Evolutionary conservation across 2,329 filamentous ascomycete species (phyloP).

Genomic region (Scedosporium dehoogii): DNA sequence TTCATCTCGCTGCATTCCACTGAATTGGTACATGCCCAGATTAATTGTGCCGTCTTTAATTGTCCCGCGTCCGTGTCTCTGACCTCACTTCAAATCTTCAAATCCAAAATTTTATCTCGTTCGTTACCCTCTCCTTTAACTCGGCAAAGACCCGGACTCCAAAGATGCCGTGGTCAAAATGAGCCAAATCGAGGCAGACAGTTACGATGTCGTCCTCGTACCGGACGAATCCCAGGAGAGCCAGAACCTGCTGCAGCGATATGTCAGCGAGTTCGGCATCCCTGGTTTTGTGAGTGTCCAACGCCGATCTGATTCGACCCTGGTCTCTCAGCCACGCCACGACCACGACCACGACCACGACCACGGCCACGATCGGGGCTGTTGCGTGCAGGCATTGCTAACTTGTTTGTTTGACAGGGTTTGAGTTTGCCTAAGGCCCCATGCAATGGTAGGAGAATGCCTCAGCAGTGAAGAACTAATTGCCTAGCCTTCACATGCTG

Average conservation of each 20-base stretch:
- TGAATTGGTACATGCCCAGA: not conserved
- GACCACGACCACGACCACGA: no score
- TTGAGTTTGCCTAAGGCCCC: not conserved
- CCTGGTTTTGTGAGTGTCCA: not conserved
- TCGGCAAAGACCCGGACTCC: not conserved
- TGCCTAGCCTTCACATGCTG: not conserved
- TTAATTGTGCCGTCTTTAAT: not conserved
- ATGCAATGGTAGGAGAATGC: not conserved
- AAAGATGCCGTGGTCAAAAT: not conserved
- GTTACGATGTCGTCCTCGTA: not conserved
- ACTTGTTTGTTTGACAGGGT: not conserved
- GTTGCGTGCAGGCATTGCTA: not conserved
- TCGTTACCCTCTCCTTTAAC: no score
- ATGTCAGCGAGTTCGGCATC: constrained; percentile 1
- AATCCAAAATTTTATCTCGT: no score
- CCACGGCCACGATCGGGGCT: no score
- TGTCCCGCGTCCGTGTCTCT: no score
- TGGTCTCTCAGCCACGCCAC: no score
- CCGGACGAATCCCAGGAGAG: constrained; percentile 4
- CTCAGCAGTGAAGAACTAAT: not conserved
- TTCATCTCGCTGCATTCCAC: not conserved
- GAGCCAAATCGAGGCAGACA: not conserved
- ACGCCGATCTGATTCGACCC: not conserved
- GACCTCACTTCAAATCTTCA: no score
- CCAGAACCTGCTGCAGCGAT: not conserved